Evolutionary conservation across 2,329 filamentous ascomycete species (phyloP), one percentile per base, ranked within the genome.

Genomic region (Pyricularia grisea): DNA sequence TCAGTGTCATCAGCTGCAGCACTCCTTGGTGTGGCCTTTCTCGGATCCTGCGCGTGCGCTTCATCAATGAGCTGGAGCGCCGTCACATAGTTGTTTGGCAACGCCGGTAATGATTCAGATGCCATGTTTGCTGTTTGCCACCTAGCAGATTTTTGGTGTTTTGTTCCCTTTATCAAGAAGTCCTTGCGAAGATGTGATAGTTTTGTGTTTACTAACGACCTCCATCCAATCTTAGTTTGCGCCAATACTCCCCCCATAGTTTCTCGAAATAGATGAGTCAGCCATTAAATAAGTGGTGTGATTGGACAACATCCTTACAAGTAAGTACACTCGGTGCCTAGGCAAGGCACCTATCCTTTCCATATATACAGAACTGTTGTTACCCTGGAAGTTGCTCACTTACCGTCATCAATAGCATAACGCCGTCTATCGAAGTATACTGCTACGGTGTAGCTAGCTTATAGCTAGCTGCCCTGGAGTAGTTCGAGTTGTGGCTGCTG

Each of bases 41-140:
- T 90, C 4, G 91, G 90, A 77, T 93, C 91, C 72, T 85, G 78
- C 69, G 86, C 80, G 78, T 93, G 91, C 0, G 90, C 92, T 68
- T 85, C 84, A 80, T 95, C 92, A 75, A 96, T 94, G 72, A 88
- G 83, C 55, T 82, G 77, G 60, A 93, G 81, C 30, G 90, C 91
- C 68, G 78, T 78, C 61, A 76, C 76, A 70, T 82, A 87, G 71
- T 79, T 78, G 10, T 74, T 71, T 1, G 79, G 75, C 31, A 84
- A 77, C 20, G 30, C 23, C 5, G 67, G 67, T 2, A 68, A 36
- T 50, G 60, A 17, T 50, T 30, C 67, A 17, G 58, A 63, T 36
- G 67, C 23, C 58, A 9, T 63, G 9, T 12, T 25, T 63, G 12
- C 12, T 63, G 60, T 12, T 25, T 63, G 12, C 12, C 30, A 27